A percentile compares a stretch with the other conserved stretches of the same genome.
Evolutionary conservation across 495 filamentous ascomycete genomes (phyloP).

Genomic region (Penicillium turbatum): DNA sequence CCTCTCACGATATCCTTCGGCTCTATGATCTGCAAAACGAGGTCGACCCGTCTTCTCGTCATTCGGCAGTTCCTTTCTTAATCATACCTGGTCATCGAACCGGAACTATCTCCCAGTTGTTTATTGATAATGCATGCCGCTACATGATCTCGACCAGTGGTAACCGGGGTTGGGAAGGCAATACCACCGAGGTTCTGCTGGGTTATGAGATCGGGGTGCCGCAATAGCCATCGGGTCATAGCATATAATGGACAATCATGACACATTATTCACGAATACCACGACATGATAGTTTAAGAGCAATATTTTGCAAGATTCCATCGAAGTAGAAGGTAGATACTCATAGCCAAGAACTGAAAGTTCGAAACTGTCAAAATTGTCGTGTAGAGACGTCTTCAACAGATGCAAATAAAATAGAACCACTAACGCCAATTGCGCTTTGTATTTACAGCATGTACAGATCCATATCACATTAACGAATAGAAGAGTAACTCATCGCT

Average conservation of each 20-base stretch:
- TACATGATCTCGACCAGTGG: constrained; percentile 90
- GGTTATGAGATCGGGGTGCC: constrained; percentile 83
- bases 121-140: constrained; percentile 79
- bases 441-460: constrained; percentile 6
- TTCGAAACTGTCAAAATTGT: neutral
- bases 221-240: constrained; percentile 12
- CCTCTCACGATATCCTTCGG: constrained; percentile 89
- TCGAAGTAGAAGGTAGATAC: neutral
- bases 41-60: constrained; percentile 56
- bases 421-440: constrained; percentile 11
- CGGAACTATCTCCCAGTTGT: constrained; percentile 79
- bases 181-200: constrained; percentile 80
- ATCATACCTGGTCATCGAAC: constrained; percentile 93
- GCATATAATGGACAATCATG: neutral
- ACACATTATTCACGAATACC: constrained; percentile 7
- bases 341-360: neutral
- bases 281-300: neutral
- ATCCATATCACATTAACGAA: constrained; percentile 5
- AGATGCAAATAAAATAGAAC: neutral
- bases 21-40: constrained; percentile 81
- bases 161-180: constrained; percentile 95
- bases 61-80: constrained; percentile 83
- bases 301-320: neutral
- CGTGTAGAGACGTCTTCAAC: neutral
- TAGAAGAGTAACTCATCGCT: constrained; percentile 24